These are phyloP conservation scores for Lepiota venenata DNA, from an alignment of 768 basidiomycete species.

Conservation along the genomic window DNA sequence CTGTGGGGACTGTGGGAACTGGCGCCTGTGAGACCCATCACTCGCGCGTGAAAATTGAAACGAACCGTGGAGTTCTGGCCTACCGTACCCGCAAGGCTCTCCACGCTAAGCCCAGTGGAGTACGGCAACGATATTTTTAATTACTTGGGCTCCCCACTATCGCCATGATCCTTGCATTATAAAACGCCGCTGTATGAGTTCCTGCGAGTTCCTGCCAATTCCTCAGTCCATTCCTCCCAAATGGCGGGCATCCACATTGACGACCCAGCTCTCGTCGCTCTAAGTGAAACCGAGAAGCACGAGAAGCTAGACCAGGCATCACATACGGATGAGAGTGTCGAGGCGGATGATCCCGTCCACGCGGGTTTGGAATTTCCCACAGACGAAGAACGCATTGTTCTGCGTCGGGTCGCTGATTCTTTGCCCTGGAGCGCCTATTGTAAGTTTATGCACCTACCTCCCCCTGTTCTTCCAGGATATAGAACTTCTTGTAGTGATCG, in stretches of 20 bases:
- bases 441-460: constrained; percentile 21
- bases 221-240: not conserved
- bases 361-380: constrained; percentile 64
- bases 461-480: not conserved
- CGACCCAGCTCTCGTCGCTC: not conserved
- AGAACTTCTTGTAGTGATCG: constrained; percentile 44
- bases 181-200: not conserved
- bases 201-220: not conserved
- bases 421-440: constrained; percentile 58
- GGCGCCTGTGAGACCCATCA: too few species aligned
- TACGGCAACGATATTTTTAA: not conserved
- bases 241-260: not conserved
- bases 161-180: not conserved
- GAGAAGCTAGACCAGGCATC: not conserved
- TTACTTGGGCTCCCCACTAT: not conserved
- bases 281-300: not conserved
- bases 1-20: too few species aligned
- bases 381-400: constrained; percentile 52
- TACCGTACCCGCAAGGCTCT: not conserved
- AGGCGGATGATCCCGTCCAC: constrained; percentile 15
- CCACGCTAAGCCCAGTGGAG: constrained; percentile 1
- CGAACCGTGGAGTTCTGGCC: too few species aligned
- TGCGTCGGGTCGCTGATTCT: constrained; percentile 58
- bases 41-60: too few species aligned
- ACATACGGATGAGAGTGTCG: not conserved